These are phyloP conservation scores for Cyclotella cryptica DNA, from an alignment of 108 stramenopile genomes.

Conservation along the genomic window DNA sequence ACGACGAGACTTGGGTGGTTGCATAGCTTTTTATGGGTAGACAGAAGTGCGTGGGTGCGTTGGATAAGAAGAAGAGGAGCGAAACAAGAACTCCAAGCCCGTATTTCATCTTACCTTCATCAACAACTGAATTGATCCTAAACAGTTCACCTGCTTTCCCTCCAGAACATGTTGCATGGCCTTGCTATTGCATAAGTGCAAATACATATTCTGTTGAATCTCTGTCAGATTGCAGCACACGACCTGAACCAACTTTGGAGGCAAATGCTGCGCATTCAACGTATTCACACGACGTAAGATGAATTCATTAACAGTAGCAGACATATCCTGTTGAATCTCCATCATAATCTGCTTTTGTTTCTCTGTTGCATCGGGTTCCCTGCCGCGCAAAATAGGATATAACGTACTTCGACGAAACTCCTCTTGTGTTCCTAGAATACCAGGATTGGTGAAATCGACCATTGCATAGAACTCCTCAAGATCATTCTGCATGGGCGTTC, in stretches of 20 bases:
- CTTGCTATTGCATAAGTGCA: constrained; percentile 89
- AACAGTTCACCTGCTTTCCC: constrained; percentile 97
- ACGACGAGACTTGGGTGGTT: constrained; percentile 93
- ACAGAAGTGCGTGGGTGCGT: neutral
- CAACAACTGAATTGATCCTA: constrained; percentile 94
- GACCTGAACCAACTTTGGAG: constrained; percentile 98
- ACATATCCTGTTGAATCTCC: constrained; percentile 92
- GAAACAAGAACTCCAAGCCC: too few relatives aligned
- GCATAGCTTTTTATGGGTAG: constrained; percentile 67
- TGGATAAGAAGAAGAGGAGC: neutral
- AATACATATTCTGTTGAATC: constrained; percentile 96
- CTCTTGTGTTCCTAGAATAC: constrained; percentile 89
- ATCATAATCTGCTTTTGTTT: constrained; percentile 82
- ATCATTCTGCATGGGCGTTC: constrained; percentile 95
- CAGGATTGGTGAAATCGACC: constrained; percentile 97
- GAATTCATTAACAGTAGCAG: constrained; percentile 92
- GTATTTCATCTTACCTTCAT: constrained; percentile 68
- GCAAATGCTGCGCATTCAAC: constrained; percentile 96
- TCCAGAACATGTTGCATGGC: constrained; percentile 95
- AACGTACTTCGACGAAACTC: constrained; percentile 84
- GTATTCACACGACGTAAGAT: constrained; percentile 97
- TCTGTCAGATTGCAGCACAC: constrained; percentile 97
- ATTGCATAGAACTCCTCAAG: constrained; percentile 98
- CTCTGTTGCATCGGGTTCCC: constrained; percentile 97
- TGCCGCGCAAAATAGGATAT: constrained; percentile 88